Base-by-base conservation (phyloP, 257 asterid genomes). In the Fraxinus cuspidata region DNA sequence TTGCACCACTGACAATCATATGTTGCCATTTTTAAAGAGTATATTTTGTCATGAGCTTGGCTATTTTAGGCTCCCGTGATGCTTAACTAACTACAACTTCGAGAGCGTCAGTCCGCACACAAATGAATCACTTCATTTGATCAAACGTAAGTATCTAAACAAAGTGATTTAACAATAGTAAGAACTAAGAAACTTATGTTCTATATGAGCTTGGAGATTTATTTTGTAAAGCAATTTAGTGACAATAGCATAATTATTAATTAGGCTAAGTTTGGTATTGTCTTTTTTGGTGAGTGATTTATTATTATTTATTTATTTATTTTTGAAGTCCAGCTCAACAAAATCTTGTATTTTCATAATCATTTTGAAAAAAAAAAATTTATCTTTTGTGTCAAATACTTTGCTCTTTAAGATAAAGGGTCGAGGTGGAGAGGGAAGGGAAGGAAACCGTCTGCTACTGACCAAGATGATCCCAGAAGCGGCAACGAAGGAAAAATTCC, bases 1-100 rank as follows among this genome's bases (percentile, higher is more conserved):
- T 84, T 84, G 88, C 85, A 84, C 88, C 86, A 84, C 85, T 37
- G 53, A 81, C 78, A 72, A 32, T 77, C 80, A 80, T 83, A 70
- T 74, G 83, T 79, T 83, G 83, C 74, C 71, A 13, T 42, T 2
- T 37, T 75, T 65, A 0, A 1, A 42, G 64, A 15, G 35, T 9
- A 38, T 40, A 38, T 40, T 9, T 63, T 63, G 35, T 63, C 19
- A 23, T 9, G 34, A 25, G 16, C 19, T 27, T 63, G 1, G 29
- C 32, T 23, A 4, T 60, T 21, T 60, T 60, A 21, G 18, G 32
- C 32, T 23, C 4, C 10, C 21, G 2, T 63, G 11, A 11, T 53
- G 64, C 25, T 19, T 19, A 51, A 5, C 6, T 19, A 51, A 5
- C 6, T 5, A 21, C 10, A 6, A 7, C 47, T 56, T 9, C 0